These are phyloP conservation scores for Fusarium musae DNA, from an alignment of 2,329 filamentous ascomycete genomes.

Conservation along the genomic window DNA sequence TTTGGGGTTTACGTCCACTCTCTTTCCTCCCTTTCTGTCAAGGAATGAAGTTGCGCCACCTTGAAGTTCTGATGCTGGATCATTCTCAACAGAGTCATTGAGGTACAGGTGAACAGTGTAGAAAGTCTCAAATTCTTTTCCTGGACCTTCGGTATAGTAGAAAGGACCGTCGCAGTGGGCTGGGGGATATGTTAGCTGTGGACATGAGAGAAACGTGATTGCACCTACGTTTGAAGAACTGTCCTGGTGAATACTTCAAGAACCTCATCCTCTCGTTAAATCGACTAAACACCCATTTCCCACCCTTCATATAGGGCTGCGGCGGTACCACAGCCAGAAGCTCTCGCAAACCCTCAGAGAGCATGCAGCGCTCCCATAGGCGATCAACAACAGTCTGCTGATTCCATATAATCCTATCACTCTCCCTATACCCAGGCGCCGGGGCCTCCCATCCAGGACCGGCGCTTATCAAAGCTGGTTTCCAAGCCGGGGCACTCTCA, in stretches of 20 bases:
- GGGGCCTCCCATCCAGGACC: slow-evolving; percentile 69
- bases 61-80: slow-evolving; percentile 47
- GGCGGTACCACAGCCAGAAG: slow-evolving; percentile 51
- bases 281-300: slow-evolving; percentile 57
- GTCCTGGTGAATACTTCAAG: slow-evolving; percentile 75
- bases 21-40: slow-evolving; percentile 54
- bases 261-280: slow-evolving; percentile 82
- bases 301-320: slow-evolving; percentile 35
- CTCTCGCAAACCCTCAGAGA: slow-evolving; percentile 54
- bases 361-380: slow-evolving; percentile 69
- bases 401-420: slow-evolving; percentile 83
- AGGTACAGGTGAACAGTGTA: slow-evolving; percentile 67
- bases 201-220: fast-evolving
- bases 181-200: slow-evolving; percentile 45
- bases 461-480: slow-evolving; percentile 74
- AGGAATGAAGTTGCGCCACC: slow-evolving; percentile 68
- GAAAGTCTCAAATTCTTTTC: slow-evolving; percentile 56
- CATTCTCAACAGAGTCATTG: slow-evolving; percentile 44
- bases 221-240: slow-evolving; percentile 72
- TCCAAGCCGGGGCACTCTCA: slow-evolving; percentile 62
- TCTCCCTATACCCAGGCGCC: slow-evolving; percentile 68
- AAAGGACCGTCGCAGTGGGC: slow-evolving; percentile 77
- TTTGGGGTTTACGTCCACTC: slow-evolving; percentile 65
- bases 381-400: slow-evolving; percentile 68
- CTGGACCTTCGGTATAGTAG: slow-evolving; percentile 59